Percentiles rank a stretch among this genome's conserved stretches.
These are phyloP conservation scores for Colletotrichum chrysophilum DNA, from an alignment of 2,329 filamentous ascomycete species.

Conservation along the genomic window DNA sequence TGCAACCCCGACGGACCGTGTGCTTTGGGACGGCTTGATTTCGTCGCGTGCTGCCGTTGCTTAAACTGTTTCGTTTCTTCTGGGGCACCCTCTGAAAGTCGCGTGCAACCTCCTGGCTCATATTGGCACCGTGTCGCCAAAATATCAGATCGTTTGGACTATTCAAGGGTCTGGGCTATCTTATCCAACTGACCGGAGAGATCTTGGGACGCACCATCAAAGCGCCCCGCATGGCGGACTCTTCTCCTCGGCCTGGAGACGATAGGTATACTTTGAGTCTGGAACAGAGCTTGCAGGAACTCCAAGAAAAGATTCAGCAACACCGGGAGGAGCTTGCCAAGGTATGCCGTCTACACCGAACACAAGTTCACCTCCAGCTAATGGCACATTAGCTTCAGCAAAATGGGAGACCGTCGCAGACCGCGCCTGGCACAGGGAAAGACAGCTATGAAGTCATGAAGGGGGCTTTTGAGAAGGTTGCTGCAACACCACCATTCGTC, in stretches of 20 bases:
- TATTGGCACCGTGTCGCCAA: neutral
- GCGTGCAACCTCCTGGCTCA: neutral
- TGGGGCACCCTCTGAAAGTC: neutral
- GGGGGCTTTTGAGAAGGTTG: slow-evolving; percentile 69
- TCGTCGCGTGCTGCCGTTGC: slow-evolving; percentile 7
- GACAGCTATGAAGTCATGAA: slow-evolving; percentile 58
- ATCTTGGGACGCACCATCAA: neutral
- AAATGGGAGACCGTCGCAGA: neutral
- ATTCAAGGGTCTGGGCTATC: neutral
- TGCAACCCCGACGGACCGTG: slow-evolving; percentile 5
- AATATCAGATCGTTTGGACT: slow-evolving; percentile 10
- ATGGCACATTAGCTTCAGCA: slow-evolving; percentile 24
- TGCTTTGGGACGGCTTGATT: neutral
- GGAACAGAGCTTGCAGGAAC: slow-evolving; percentile 70
- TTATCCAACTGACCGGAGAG: neutral
- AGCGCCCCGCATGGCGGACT: neutral
- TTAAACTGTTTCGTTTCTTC: slow-evolving; percentile 21
- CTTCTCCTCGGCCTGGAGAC: slow-evolving; percentile 19
- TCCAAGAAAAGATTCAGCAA: slow-evolving; percentile 63
- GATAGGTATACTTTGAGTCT: slow-evolving; percentile 58
- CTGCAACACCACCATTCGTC: slow-evolving; percentile 66
- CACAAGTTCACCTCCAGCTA: neutral
- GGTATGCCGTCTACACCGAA: neutral
- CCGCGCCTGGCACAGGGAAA: slow-evolving; percentile 3
- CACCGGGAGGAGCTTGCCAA: slow-evolving; percentile 52